Evolutionary conservation across 371 early-diverging fungal genomes (phyloP).

Genomic region (Funneliformis caledonium): DNA sequence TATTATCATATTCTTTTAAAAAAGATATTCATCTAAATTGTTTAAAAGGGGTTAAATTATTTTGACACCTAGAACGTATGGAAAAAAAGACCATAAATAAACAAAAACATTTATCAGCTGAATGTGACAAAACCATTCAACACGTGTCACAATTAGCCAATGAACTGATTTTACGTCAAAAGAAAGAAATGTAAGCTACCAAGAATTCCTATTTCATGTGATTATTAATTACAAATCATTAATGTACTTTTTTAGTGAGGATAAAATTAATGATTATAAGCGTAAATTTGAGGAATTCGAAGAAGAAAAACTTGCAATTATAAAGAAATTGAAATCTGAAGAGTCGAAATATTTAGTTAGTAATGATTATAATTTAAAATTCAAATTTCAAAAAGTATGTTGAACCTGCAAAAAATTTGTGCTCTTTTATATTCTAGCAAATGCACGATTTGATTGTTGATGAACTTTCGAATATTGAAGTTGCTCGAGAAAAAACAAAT

Average conservation of each 20-base stretch:
- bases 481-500: constrained; percentile 17
- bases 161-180: constrained; percentile 24
- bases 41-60: too few species aligned
- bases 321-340: constrained; percentile 35
- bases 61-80: constrained; percentile 15
- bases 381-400: background rate
- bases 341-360: constrained; percentile 24
- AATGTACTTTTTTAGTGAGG: background rate
- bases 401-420: background rate
- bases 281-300: constrained; percentile 31
- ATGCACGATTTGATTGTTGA: constrained; percentile 3
- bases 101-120: constrained; percentile 3
- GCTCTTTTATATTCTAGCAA: constrained; percentile 27
- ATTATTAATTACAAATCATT: background rate
- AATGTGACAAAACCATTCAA: constrained; percentile 28
- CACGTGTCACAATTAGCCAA: background rate
- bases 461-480: constrained; percentile 19
- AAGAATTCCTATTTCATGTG: background rate
- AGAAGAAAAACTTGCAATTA: constrained; percentile 14
- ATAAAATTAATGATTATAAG: constrained; percentile 25
- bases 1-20: background rate
- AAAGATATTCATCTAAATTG: background rate
- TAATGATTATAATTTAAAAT: background rate
- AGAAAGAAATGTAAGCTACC: constrained; percentile 19
- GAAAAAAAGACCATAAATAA: constrained; percentile 28